Evolutionary conservation across 148 eudicot species (phyloP), one percentile per base, ranked within the genome.

Genomic region (Arctostaphylos glauca): DNA sequence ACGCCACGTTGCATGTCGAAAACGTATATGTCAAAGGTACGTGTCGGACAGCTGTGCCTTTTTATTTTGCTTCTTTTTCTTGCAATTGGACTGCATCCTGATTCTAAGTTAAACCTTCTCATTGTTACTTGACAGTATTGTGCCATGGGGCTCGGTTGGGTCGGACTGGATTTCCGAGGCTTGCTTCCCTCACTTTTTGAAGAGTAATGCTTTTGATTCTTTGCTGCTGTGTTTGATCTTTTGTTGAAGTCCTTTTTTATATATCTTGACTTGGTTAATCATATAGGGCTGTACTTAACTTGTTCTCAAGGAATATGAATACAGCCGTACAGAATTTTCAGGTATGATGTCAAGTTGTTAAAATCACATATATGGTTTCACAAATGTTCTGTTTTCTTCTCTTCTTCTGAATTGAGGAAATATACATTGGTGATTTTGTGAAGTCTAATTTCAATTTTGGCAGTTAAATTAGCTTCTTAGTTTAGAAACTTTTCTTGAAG

Each of bases 91-190:
- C 13, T 66, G 53, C 71, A 82, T 59, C 58, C 50, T 25, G 74
- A 74, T 52, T 74, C 66, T 82, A 44, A 25, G 14, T 5, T 67
- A 19, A 31, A 77, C 9, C 6, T 83, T 64, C 41, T 76, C 31
- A n/a, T 14, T 25, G 80, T 83, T 80, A 64, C 84, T 81, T 87
- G 66, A 83, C 93, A 96, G 99, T 94, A 91, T 87, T 90, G 96
- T 81, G 98, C 98, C 67, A 90, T 94, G 97, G 99, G 99, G 76
- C 98, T 96, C 88, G 98, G 97, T 64, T 92, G 94, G 96, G 99
- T 96, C 85, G 99, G 99, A 84, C 85, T 96, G 88, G 99, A 96
- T 89, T 94, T 93, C 21, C 91, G 99, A n/a, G 96, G 99, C 75
- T 90, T 96, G 88, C 98, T 96, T 88, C 99, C 99, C 53, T 88